Evolutionary conservation across 495 filamentous ascomycete species (phyloP).

Genomic region (Aspergillus taichungensis): DNA sequence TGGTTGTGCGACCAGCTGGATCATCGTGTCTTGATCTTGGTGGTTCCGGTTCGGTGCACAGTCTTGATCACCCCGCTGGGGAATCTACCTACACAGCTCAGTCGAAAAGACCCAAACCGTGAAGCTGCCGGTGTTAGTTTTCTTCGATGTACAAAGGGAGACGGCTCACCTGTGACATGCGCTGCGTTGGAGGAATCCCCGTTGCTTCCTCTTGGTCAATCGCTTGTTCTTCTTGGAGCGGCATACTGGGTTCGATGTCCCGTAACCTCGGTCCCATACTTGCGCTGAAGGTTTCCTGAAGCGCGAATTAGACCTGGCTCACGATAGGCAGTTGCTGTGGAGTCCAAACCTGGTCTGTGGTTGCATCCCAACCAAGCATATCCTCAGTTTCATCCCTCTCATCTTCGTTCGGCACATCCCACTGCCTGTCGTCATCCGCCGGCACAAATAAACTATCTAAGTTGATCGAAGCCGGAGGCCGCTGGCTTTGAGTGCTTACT

Average conservation of each 20-base stretch:
- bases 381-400: conserved; percentile 57
- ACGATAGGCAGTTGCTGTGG: conserved; percentile 1
- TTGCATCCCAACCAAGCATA: conserved; percentile 75
- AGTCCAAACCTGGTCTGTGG: conserved; percentile 37
- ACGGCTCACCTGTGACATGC: conserved; percentile 38
- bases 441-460: conserved; percentile 73
- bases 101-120: conserved; percentile 38
- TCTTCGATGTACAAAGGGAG: background rate
- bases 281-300: conserved; percentile 27
- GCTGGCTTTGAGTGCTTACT: conserved; percentile 26
- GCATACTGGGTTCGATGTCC: conserved; percentile 9
- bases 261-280: conserved; percentile 16
- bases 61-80: background rate
- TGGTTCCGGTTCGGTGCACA: background rate
- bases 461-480: conserved; percentile 52
- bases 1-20: conserved; percentile 85
- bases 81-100: conserved; percentile 10
- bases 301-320: conserved; percentile 9
- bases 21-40: conserved; percentile 38
- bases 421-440: conserved; percentile 62
- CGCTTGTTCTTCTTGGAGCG: background rate
- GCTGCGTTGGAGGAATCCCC: conserved; percentile 42
- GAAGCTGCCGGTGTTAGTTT: conserved; percentile 24
- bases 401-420: conserved; percentile 72
- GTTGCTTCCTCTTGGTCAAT: conserved; percentile 23